Evolutionary conservation across 2,329 filamentous ascomycete genomes (phyloP).

Genomic region (Talaromyces sp.): DNA sequence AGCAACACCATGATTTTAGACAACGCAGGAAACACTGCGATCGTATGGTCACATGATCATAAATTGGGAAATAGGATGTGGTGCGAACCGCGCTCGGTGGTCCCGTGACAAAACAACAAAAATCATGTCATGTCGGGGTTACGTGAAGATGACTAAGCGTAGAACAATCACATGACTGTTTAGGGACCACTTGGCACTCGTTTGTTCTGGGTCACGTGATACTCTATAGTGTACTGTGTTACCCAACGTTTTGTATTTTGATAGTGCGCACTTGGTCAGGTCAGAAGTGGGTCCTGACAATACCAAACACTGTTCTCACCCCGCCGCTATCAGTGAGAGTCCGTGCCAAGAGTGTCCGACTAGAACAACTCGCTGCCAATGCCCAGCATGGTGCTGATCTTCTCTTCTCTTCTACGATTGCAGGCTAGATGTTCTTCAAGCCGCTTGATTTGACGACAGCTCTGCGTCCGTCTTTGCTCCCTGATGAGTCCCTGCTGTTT

Average conservation of each 20-base stretch:
- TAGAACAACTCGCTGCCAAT: not conserved
- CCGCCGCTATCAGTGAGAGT: too few relatives aligned
- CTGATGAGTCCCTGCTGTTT: slow-evolving; percentile 91
- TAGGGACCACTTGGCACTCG: too few relatives aligned
- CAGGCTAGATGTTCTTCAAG: slow-evolving; percentile 91
- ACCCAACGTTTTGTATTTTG: too few relatives aligned
- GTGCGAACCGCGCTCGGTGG: not conserved
- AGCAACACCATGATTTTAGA: too few relatives aligned
- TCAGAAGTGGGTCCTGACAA: too few relatives aligned
- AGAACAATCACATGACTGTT: too few relatives aligned
- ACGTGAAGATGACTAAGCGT: too few relatives aligned
- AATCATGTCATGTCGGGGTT: too few relatives aligned
- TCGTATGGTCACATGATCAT: slow-evolving; percentile 14
- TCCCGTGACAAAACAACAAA: slow-evolving; percentile 7
- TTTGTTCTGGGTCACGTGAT: too few relatives aligned
- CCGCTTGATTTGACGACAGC: slow-evolving; percentile 93
- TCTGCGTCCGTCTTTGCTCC: slow-evolving; percentile 82
- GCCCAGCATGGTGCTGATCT: slow-evolving; percentile 13
- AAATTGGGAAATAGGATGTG: slow-evolving; percentile 6
- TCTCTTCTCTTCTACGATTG: slow-evolving; percentile 10
- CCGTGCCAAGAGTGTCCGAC: not conserved
- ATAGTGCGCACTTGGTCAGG: too few relatives aligned
- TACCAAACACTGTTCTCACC: too few relatives aligned
- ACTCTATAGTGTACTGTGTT: too few relatives aligned
- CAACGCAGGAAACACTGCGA: not conserved